phyloP scores from a whole-genome alignment of 164 flowering plant species.

The Kalanchoe fedtschenkoi region DNA sequence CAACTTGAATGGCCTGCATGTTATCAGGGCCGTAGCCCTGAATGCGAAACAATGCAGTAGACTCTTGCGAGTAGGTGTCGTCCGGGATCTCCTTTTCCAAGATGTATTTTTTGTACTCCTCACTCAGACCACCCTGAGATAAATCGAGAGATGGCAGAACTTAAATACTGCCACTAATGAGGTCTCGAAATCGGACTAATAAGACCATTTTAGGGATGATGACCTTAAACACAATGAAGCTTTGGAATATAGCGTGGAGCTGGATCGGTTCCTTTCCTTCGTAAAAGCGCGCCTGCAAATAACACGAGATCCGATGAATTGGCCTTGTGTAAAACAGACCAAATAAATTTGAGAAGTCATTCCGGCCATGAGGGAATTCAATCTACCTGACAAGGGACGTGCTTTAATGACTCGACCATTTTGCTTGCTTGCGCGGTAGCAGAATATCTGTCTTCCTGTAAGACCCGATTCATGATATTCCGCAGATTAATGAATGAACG shows the following conservation, averaged over 20 bases:
- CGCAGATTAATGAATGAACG: no score
- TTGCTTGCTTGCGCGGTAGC: constrained; percentile 67
- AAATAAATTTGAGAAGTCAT: neutral
- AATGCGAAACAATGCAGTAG: constrained; percentile 77
- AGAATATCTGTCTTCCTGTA: constrained; percentile 73
- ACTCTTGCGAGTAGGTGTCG: constrained; percentile 76
- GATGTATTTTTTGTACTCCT: constrained; percentile 66
- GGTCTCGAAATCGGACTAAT: neutral
- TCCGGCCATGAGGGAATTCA: neutral
- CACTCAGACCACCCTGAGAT: constrained; percentile 84
- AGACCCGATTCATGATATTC: constrained; percentile 23
- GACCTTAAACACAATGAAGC: constrained; percentile 83
- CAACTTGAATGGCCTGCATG: constrained; percentile 99
- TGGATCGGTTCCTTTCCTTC: constrained; percentile 92
- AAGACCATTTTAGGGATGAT: constrained; percentile 8
- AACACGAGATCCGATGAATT: constrained; percentile 2
- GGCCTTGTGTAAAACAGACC: no score
- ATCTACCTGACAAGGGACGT: constrained; percentile 64
- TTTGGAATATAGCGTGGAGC: constrained; percentile 78
- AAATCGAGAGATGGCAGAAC: neutral
- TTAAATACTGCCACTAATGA: neutral
- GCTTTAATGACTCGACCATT: constrained; percentile 84
- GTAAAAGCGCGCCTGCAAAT: constrained; percentile 61
- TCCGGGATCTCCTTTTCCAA: constrained; percentile 63
- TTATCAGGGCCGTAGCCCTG: constrained; percentile 99